These are phyloP conservation scores for Exophiala sp. DNA, from an alignment of 2,329 filamentous ascomycete species.

Conservation along the genomic window DNA sequence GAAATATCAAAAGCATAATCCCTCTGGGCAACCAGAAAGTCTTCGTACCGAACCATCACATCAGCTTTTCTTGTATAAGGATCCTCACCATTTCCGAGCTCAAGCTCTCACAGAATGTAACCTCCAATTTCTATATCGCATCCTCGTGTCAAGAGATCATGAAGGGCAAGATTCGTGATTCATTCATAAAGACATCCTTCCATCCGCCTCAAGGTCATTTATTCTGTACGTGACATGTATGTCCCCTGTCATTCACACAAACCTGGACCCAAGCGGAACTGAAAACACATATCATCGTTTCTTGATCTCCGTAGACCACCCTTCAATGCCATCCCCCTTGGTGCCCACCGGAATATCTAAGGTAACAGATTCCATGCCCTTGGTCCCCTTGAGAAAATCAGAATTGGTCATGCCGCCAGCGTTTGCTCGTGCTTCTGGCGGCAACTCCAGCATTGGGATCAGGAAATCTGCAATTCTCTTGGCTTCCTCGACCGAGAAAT, in stretches of 20 bases:
- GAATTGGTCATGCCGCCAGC: conserved; percentile 93
- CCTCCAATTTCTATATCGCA: too few relatives aligned
- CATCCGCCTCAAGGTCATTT: conserved; percentile 4
- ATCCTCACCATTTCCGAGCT: too few relatives aligned
- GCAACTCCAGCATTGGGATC: conserved; percentile 82
- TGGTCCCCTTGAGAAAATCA: conserved; percentile 75
- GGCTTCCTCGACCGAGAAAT: conserved; percentile 80
- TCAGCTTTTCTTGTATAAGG: too few relatives aligned
- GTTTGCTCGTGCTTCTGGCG: conserved; percentile 86
- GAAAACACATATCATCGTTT: conserved; percentile 54
- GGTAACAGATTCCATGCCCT: conserved; percentile 78
- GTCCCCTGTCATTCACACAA: conserved; percentile 8
- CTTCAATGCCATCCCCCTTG: conserved; percentile 86
- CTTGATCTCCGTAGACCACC: conserved; percentile 87
- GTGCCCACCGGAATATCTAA: conserved; percentile 75
- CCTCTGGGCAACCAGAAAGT: too few relatives aligned
- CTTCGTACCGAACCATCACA: too few relatives aligned
- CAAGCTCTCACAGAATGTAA: too few relatives aligned
- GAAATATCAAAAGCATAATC: too few relatives aligned
- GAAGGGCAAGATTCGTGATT: too few relatives aligned
- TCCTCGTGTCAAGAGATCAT: too few relatives aligned
- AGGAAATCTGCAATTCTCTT: conserved; percentile 79
- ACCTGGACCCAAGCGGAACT: neutral
- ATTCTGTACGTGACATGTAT: conserved; percentile 16
- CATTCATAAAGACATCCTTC: too few relatives aligned